Percentiles rank a stretch among this genome's conserved stretches.
Evolutionary conservation across 176 grass and related monocot genomes (phyloP).

Genomic region (Oropetium thomaeum): DNA sequence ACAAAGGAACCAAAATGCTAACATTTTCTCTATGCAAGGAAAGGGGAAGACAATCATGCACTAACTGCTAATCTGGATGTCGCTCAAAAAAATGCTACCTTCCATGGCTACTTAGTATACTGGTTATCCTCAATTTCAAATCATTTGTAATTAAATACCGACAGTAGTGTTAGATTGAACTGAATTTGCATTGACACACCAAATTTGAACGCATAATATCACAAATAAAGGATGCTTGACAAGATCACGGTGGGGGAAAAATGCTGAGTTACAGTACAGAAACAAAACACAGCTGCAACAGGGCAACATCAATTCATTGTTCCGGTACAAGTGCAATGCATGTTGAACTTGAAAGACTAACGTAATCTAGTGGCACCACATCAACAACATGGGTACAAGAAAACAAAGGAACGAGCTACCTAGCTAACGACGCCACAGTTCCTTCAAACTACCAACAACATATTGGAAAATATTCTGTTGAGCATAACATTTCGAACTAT

Average conservation of each 20-base stretch:
- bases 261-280: neutral
- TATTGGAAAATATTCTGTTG: slow-evolving; percentile 21
- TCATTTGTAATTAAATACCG: neutral
- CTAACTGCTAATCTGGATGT: too few relatives aligned
- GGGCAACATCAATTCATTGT: slow-evolving; percentile 5
- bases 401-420: slow-evolving; percentile 6
- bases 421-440: slow-evolving; percentile 20
- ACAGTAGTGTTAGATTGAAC: neutral
- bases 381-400: slow-evolving; percentile 10
- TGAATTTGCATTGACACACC: neutral
- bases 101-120: neutral
- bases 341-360: slow-evolving; percentile 37
- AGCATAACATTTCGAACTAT: slow-evolving; percentile 6
- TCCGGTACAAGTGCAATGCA: slow-evolving; percentile 13
- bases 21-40: neutral
- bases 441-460: slow-evolving; percentile 6
- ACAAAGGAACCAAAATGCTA: neutral
- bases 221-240: neutral
- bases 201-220: neutral
- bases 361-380: slow-evolving; percentile 16
- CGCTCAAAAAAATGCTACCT: too few relatives aligned
- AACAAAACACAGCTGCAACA: slow-evolving; percentile 25
- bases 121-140: neutral
- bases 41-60: neutral
- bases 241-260: neutral